Conservation (phyloP, 805 yeast genomes). For the Scheffersomyces amazonensis region DNA sequence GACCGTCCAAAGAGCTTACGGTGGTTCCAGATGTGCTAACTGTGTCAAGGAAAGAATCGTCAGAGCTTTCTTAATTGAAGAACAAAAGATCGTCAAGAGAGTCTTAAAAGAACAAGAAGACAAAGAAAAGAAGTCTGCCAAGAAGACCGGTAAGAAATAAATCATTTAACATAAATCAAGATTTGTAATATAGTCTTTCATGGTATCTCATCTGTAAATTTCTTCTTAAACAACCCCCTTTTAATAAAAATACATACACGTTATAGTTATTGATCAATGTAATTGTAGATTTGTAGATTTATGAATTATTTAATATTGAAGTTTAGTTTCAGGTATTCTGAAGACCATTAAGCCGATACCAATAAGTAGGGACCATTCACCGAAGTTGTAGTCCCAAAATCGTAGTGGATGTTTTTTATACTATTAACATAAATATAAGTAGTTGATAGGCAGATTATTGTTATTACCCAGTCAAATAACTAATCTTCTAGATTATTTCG, state of each 20-base stretch:
- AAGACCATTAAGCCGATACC: too few species aligned
- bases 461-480: too few species aligned
- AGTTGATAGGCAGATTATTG: too few species aligned
- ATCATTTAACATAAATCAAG: conserved; percentile 3
- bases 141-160: conserved; percentile 32
- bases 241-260: neutral
- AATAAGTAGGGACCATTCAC: too few species aligned
- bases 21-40: conserved; percentile 98
- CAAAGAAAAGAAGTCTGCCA: conserved; percentile 64
- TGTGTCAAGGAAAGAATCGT: conserved; percentile 99
- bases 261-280: neutral
- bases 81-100: conserved; percentile 99
- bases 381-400: too few species aligned
- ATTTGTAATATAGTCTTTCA: conserved; percentile 3
- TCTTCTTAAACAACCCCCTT: conserved; percentile 1
- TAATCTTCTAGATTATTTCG: too few species aligned
- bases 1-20: conserved; percentile 99
- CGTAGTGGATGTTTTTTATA: too few species aligned
- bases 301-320: too few species aligned
- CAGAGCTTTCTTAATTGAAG: conserved; percentile 99
- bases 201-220: conserved; percentile 5
- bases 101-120: conserved; percentile 95
- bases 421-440: too few species aligned
- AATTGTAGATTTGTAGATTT: too few species aligned
- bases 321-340: too few species aligned